Evolutionary conservation across 1,284 basidiomycete species (phyloP).

Genomic region (Termitomyces sp.): DNA sequence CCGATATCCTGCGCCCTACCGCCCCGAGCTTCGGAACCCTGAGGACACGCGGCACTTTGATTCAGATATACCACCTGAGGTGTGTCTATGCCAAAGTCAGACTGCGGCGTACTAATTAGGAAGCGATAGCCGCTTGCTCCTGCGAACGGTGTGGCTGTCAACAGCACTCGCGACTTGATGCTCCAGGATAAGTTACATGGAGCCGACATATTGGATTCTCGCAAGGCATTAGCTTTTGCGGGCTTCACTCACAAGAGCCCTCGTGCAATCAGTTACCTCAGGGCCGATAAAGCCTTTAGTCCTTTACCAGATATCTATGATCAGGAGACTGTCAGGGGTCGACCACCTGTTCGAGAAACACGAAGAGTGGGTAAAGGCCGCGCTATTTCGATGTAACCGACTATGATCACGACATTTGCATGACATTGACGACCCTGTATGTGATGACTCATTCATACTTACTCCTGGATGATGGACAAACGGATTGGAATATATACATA

Average conservation of each 20-base stretch:
- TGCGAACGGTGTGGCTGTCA: slow-evolving; percentile 78
- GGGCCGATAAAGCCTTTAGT: slow-evolving; percentile 68
- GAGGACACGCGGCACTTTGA: slow-evolving; percentile 91
- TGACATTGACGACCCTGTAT: slow-evolving; percentile 5
- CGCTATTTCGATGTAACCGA: slow-evolving; percentile 66
- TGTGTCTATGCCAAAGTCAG: slow-evolving; percentile 36
- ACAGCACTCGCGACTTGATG: slow-evolving; percentile 85
- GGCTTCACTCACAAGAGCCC: slow-evolving; percentile 88
- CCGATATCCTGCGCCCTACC: slow-evolving; percentile 79
- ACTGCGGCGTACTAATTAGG: slow-evolving; percentile 21
- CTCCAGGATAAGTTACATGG: slow-evolving; percentile 83
- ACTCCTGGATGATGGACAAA: neutral
- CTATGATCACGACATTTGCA: slow-evolving; percentile 2
- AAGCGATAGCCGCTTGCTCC: slow-evolving; percentile 77
- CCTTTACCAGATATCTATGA: slow-evolving; percentile 47
- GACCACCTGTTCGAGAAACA: slow-evolving; percentile 52
- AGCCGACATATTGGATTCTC: slow-evolving; percentile 78
- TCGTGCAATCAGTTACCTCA: slow-evolving; percentile 66
- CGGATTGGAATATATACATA: neutral
- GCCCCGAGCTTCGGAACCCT: slow-evolving; percentile 72
- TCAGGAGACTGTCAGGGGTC: slow-evolving; percentile 51
- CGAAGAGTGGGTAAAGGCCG: slow-evolving; percentile 61
- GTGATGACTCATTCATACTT: neutral
- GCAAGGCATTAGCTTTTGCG: slow-evolving; percentile 87
- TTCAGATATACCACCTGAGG: slow-evolving; percentile 88